A percentile compares a stretch with the other conserved stretches of the same genome.
Conservation (phyloP, 1,139 yeast genomes). For the Blastobotrys persicus region DNA sequence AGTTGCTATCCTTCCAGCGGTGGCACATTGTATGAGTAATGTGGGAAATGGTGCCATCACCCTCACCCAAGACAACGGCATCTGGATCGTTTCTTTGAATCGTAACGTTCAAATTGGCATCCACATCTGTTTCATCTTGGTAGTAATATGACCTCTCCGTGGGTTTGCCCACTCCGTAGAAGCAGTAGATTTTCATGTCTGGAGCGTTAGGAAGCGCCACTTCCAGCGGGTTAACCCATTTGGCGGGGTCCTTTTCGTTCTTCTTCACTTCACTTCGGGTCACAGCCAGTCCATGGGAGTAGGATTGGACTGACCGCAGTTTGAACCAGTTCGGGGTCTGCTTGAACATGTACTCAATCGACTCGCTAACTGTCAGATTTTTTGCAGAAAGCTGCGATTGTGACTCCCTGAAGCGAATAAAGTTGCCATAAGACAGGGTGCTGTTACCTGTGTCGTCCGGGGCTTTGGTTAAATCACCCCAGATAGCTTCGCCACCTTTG, state of each 20-base stretch:
- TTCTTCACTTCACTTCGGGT: constrained; percentile 54
- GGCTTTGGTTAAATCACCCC: constrained; percentile 63
- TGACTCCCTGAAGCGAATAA: constrained; percentile 59
- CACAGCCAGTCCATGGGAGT: constrained; percentile 74
- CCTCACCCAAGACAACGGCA: constrained; percentile 81
- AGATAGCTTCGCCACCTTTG: constrained; percentile 83
- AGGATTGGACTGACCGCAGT: constrained; percentile 61
- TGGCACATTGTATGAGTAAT: constrained; percentile 79
- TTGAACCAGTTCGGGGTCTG: constrained; percentile 76
- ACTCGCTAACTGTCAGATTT: constrained; percentile 62
- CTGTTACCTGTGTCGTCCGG: constrained; percentile 52
- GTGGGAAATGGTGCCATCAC: constrained; percentile 92
- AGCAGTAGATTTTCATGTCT: constrained; percentile 80
- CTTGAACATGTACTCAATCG: constrained; percentile 63
- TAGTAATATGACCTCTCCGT: constrained; percentile 92
- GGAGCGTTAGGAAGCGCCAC: constrained; percentile 92
- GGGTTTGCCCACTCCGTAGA: constrained; percentile 94
- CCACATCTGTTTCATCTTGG: constrained; percentile 55
- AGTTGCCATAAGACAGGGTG: constrained; percentile 64
- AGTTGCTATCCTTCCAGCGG: constrained; percentile 73
- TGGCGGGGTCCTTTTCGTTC: constrained; percentile 67
- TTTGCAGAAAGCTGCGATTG: constrained; percentile 43
- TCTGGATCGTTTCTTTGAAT: constrained; percentile 58
- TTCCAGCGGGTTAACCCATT: constrained; percentile 93
- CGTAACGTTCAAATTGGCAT: constrained; percentile 58